phyloP scores from a whole-genome alignment of 1,284 basidiomycete genomes.

The Lignosus rhinocerotis region DNA sequence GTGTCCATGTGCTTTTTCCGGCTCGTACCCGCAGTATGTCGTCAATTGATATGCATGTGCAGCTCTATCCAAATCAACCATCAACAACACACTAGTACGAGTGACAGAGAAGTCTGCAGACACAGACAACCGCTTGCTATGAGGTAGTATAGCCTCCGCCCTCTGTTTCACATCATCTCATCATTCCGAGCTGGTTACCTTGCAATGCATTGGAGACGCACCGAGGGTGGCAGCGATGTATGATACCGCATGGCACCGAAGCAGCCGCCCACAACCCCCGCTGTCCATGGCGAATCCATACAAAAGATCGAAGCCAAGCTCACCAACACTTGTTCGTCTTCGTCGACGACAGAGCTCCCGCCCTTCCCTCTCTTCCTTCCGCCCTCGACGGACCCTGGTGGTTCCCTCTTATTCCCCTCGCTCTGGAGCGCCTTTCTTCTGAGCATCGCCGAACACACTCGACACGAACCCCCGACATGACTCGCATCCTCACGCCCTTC shows the following conservation, averaged over 20 bases:
- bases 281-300: neutral
- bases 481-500: slow-evolving; percentile 13
- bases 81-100: neutral
- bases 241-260: neutral
- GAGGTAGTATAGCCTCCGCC: neutral
- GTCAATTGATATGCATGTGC: too few relatives aligned
- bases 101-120: neutral
- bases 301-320: neutral
- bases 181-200: neutral
- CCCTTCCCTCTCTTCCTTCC: neutral
- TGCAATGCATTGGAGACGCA: neutral
- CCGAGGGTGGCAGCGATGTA: neutral
- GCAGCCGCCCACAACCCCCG: too few relatives aligned
- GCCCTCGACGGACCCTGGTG: slow-evolving; percentile 16
- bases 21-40: neutral
- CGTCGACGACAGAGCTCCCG: slow-evolving; percentile 1
- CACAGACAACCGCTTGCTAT: neutral
- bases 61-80: too few relatives aligned
- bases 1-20: too few relatives aligned
- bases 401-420: slow-evolving; percentile 4
- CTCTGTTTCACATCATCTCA: neutral
- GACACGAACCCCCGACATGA: slow-evolving; percentile 5
- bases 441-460: neutral
- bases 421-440: neutral
- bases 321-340: neutral